phyloP scores from a whole-genome alignment of 495 filamentous ascomycete species.

The Zalerion maritima region DNA sequence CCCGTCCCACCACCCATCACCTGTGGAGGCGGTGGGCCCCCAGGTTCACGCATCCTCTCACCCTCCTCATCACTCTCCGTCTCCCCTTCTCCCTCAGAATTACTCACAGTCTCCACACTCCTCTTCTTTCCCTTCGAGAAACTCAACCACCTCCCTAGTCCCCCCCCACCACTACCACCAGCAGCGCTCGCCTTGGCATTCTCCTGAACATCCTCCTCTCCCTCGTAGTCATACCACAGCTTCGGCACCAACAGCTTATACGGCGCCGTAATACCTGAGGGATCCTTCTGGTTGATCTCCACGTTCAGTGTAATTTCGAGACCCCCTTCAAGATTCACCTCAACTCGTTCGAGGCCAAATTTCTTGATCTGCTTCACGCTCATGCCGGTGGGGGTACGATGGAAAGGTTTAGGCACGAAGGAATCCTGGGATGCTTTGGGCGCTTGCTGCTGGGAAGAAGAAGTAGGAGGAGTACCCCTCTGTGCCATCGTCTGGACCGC shows the following conservation, averaged over 20 bases:
- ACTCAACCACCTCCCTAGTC: no score
- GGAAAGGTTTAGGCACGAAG: slow-evolving; percentile 38
- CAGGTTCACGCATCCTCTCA: no score
- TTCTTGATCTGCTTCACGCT: slow-evolving; percentile 41
- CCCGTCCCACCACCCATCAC: no score
- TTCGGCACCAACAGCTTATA: slow-evolving; percentile 78
- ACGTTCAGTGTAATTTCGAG: slow-evolving; percentile 76
- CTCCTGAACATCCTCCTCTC: slow-evolving; percentile 11
- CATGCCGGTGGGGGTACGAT: slow-evolving; percentile 57
- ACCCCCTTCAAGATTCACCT: slow-evolving; percentile 57
- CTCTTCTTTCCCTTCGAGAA: no score
- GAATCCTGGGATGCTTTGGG: no score
- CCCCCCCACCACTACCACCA: no score
- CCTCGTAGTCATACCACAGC: slow-evolving; percentile 41
- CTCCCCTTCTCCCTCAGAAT: no score
- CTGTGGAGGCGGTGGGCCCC: no score
- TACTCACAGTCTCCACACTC: no score
- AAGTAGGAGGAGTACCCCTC: slow-evolving; percentile 9
- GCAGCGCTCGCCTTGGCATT: neutral
- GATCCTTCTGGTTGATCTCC: slow-evolving; percentile 73
- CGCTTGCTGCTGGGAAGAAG: no score
- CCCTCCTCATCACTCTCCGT: no score
- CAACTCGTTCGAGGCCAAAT: slow-evolving; percentile 10
- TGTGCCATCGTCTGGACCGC: slow-evolving; percentile 4
- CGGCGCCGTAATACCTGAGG: slow-evolving; percentile 72